Conservation (phyloP, 768 basidiomycete species). For the Psilocybe sp. region DNA sequence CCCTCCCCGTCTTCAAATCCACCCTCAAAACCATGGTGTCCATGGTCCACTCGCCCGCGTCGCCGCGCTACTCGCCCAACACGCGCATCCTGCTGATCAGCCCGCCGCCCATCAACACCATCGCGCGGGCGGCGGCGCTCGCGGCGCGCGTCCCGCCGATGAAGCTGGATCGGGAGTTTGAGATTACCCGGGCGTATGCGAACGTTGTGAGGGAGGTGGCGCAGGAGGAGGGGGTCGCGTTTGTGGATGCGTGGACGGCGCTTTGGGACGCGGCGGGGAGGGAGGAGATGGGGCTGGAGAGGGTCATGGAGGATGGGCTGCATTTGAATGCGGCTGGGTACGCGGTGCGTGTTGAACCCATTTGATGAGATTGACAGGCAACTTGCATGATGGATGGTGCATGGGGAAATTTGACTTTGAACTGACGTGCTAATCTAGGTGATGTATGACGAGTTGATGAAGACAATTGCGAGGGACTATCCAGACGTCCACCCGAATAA, state of each 20-base stretch:
- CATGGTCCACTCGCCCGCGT: conserved; percentile 59
- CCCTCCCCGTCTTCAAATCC: conserved; percentile 55
- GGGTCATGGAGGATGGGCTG: conserved; percentile 70
- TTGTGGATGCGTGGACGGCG: conserved; percentile 72
- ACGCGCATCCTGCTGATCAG: conserved; percentile 81
- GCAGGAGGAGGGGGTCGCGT: conserved; percentile 47
- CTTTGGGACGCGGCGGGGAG: conserved; percentile 75
- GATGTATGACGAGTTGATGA: conserved; percentile 59
- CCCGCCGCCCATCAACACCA: conserved; percentile 78
- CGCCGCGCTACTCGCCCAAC: conserved; percentile 62
- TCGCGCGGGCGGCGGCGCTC: conserved; percentile 52
- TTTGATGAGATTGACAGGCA: too few relatives aligned
- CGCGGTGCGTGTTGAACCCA: conserved; percentile 54
- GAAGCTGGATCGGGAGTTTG: conserved; percentile 59
- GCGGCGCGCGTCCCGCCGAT: conserved; percentile 46
- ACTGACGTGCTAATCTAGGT: conserved; percentile 38
- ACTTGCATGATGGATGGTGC: too few relatives aligned
- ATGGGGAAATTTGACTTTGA: background rate
- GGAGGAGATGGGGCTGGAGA: conserved; percentile 47
- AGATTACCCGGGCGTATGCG: conserved; percentile 65
- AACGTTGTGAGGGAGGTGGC: conserved; percentile 66
- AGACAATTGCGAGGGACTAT: conserved; percentile 52
- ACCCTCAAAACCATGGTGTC: conserved; percentile 66
- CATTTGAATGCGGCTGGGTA: conserved; percentile 81
- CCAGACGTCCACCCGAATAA: conserved; percentile 71